Base-by-base conservation (phyloP, 805 yeast genomes). In the Spathaspora gorwiae region DNA sequence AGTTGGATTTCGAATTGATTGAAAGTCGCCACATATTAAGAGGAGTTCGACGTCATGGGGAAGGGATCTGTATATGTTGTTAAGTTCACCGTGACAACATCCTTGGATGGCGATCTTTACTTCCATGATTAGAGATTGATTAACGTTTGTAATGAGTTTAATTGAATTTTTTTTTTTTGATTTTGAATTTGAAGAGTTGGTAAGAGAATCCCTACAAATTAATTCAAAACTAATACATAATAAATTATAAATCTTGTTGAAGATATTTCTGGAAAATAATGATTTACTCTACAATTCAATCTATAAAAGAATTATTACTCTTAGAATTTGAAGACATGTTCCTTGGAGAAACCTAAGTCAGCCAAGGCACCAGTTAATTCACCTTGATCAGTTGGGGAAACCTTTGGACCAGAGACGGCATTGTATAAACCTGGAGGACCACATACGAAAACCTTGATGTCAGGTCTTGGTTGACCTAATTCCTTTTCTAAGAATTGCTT, bases 401-500 rank as follows among this genome's bases (percentile, higher is more conserved):
- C 75, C 79, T 92, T 92, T 56, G 68, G 65, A 61, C 99, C 99
- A 29, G 96, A 87, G 54, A 90, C 60, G 47, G 96, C 90, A 45
- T 84, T 76, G 83, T 87, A 87, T 64, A 94, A 76, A 36, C 87
- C 86, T 60, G 96, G 95, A 48, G 99, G 99, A 46, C 99, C 99
- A 69, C 99, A 94, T 46, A 92, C 86, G 57, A 87, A 92, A 47
- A 90, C 78, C 66, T 83, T 79, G 46, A 59, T 49, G 47, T 80
- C 85, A 37, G 47, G 42, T 15, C 76, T 59, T 32, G 97, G 84
- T 53, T 76, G 73, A 47, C 92, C 82, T 53, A 87, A 67, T 64
- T 79, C 68, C 48, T 72, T 62, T 52, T 72, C 61, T 63, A 92
- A 72, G 68, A 75, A 82, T 7, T 87, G 95, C 71, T 84, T 82